Evolutionary conservation across 1,284 basidiomycete genomes (phyloP).

Genomic region (Gomphus sp.): DNA sequence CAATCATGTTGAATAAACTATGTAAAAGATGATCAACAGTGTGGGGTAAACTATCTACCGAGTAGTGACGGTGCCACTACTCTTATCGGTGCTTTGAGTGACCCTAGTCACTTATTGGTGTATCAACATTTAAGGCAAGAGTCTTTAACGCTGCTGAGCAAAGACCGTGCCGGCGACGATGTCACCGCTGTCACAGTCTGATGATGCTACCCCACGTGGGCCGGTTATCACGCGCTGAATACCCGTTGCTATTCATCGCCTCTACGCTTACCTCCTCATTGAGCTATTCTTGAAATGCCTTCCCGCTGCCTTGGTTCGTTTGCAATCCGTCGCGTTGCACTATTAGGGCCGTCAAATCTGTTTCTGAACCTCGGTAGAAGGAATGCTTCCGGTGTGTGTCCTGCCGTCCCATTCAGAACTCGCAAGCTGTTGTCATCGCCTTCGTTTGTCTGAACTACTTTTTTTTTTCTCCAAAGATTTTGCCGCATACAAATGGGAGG

Average conservation of each 20-base stretch:
- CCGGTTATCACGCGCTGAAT: too few species aligned
- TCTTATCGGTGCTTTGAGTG: too few species aligned
- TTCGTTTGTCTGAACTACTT: background rate
- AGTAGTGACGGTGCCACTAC: too few species aligned
- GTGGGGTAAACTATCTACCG: too few species aligned
- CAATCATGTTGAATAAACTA: too few species aligned
- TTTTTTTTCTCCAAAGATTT: slow-evolving; percentile 17
- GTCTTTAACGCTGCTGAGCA: too few species aligned
- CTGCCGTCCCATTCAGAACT: background rate
- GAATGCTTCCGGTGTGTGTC: background rate
- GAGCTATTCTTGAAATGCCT: background rate
- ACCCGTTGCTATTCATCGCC: background rate
- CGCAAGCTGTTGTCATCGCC: background rate
- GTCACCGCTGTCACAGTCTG: too few species aligned
- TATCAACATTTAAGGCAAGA: too few species aligned
- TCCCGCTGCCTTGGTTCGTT: background rate
- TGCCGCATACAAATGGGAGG: slow-evolving; percentile 64
- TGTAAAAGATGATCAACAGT: too few species aligned
- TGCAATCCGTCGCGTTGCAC: background rate
- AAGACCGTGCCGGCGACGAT: too few species aligned
- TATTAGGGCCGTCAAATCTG: background rate
- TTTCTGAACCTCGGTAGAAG: background rate
- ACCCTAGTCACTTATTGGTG: too few species aligned
- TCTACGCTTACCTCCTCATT: background rate
- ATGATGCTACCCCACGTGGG: too few species aligned